A percentile compares a stretch with the other conserved stretches of the same genome.
phyloP scores from a whole-genome alignment of 257 asterid species.

The Solanum lycopersicoides region DNA sequence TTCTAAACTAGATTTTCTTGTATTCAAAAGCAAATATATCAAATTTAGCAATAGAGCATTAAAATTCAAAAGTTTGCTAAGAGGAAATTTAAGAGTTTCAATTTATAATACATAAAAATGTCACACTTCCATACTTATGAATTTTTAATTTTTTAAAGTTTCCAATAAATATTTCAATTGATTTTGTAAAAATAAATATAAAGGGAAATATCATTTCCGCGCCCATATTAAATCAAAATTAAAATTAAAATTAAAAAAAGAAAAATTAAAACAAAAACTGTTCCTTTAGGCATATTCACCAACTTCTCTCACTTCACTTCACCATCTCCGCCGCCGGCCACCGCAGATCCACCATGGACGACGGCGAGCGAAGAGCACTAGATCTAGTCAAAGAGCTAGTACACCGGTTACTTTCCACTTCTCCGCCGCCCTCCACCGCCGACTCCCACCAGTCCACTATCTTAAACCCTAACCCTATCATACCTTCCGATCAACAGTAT shows the following conservation, averaged over 20 bases:
- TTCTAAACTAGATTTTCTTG: no score
- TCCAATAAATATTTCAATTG: not conserved
- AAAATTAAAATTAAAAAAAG: not conserved
- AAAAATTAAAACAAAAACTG: not conserved
- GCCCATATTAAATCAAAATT: slow-evolving; percentile 28
- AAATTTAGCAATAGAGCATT: not conserved
- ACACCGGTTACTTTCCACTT: slow-evolving; percentile 51
- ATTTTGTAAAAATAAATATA: no score
- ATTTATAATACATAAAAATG: not conserved
- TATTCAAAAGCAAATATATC: no score
- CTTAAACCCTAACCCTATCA: slow-evolving; percentile 34
- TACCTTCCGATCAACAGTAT: slow-evolving; percentile 26
- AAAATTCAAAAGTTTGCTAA: not conserved
- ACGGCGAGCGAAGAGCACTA: slow-evolving; percentile 33
- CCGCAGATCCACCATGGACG: slow-evolving; percentile 42
- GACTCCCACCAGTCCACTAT: not conserved
- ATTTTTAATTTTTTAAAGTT: no score
- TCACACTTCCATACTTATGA: not conserved
- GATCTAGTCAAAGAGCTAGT: slow-evolving; percentile 95
- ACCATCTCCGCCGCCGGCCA: not conserved
- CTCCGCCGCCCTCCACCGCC: not conserved
- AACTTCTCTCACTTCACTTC: not conserved
- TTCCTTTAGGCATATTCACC: not conserved
- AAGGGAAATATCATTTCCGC: slow-evolving; percentile 10
- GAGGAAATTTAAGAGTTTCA: not conserved